Evolutionary conservation across 495 filamentous ascomycete species (phyloP), one percentile per base, ranked within the genome.

Genomic region (Choiromyces venosus): DNA sequence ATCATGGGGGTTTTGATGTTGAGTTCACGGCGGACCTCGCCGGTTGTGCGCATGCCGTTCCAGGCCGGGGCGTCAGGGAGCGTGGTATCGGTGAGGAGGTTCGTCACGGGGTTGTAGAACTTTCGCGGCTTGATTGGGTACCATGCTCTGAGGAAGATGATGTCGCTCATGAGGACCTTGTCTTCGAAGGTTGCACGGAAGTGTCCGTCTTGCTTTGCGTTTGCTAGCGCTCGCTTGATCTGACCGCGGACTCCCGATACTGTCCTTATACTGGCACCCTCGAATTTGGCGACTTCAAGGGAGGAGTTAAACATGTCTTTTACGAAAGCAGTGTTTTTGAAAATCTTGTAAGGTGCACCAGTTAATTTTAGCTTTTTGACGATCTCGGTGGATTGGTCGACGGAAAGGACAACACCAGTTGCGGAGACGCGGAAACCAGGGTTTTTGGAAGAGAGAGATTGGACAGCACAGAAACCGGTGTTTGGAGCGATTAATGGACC

Each of bases 311-410:
- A 99, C 95, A 99, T 99, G 82, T 97, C 93, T 82, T 93, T 94
- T 85, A 99, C 95, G 83, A 99, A 98, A 25, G 95, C 93, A 0
- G 95, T 99, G 84, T 99, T 99, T 81, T 96, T 96, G 88, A 97
- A 99, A 83, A 99, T 96, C 85, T 98, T 99, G 85, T 93, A 94
- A 8, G 95, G 93, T 37, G 88, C 86, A 75, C 93, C 93, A 21
- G 92, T 96, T 37, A 99, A 87, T 82, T 98, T 99, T 78, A 99
- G 89, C 86, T 99, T 99, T 87, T 99, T 99, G 80, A 98, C 96
- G 76, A 99, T 97, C 79, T 97, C 94, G 0, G 92, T 91, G 65
- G 89, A 91, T 82, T 97, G 92, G 80, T 99, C 95, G 16, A 99
- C 96, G 78, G 89, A 92, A 67, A 97, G 82, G 21, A 99, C 93